phyloP scores from a whole-genome alignment of 352 stramenopile genomes.

The Thalassiosira delicatula region DNA sequence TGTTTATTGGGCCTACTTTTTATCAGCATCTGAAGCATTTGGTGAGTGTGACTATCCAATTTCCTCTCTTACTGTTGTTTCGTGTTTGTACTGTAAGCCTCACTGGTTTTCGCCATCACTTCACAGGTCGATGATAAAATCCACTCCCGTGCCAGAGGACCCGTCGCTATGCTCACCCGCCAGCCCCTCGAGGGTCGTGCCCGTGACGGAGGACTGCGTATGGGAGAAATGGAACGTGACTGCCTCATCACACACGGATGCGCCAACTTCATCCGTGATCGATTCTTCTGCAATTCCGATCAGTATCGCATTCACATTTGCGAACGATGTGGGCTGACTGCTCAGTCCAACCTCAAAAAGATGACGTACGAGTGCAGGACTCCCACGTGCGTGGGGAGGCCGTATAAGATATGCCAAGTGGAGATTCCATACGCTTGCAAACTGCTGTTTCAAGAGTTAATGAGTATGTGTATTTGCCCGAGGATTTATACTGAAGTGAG shows the following conservation, averaged over 20 bases:
- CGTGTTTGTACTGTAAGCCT: slow-evolving; percentile 6
- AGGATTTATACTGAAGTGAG: slow-evolving; percentile 91
- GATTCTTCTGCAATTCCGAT: slow-evolving; percentile 99
- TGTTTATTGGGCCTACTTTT: slow-evolving; percentile 99
- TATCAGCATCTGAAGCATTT: slow-evolving; percentile 99
- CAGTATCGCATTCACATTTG: slow-evolving; percentile 99
- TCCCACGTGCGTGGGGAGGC: slow-evolving; percentile 78
- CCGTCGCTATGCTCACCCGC: slow-evolving; percentile 97
- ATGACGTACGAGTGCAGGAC: slow-evolving; percentile 97
- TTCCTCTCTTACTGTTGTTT: neutral
- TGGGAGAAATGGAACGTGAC: slow-evolving; percentile 99
- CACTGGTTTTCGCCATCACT: slow-evolving; percentile 57
- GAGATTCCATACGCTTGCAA: slow-evolving; percentile 99
- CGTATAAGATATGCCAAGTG: slow-evolving; percentile 88
- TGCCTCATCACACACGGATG: slow-evolving; percentile 99
- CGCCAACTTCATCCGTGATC: slow-evolving; percentile 98
- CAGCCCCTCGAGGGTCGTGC: slow-evolving; percentile 99
- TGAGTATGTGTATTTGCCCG: slow-evolving; percentile 99
- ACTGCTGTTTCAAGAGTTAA: slow-evolving; percentile 99
- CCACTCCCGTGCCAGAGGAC: slow-evolving; percentile 92
- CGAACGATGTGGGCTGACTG: slow-evolving; percentile 98
- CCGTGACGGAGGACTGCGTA: slow-evolving; percentile 97
- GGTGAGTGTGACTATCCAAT: slow-evolving; percentile 64
- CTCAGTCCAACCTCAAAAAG: slow-evolving; percentile 98
- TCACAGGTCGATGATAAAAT: slow-evolving; percentile 96